Percentiles rank a stretch among this genome's conserved stretches.
Conservation (phyloP, 306 rosid species). For the Malus asiatica region DNA sequence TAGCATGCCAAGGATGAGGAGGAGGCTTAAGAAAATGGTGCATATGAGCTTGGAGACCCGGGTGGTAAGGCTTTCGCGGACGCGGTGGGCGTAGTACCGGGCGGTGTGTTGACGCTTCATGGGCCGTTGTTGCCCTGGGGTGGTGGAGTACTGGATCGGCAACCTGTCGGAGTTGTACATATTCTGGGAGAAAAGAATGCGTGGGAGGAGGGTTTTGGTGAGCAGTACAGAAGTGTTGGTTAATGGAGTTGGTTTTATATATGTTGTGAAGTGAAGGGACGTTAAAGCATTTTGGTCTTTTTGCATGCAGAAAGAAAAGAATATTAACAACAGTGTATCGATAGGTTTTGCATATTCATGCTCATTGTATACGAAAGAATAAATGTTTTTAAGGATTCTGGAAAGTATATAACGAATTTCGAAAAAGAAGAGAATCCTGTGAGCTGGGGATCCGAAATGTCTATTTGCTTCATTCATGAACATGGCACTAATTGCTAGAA, state of each 20-base stretch:
- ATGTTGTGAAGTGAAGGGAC: slow-evolving; percentile 4
- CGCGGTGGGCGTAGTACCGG: slow-evolving; percentile 59
- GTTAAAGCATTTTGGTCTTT: slow-evolving; percentile 29
- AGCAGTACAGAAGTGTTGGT: background rate
- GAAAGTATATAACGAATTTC: slow-evolving; percentile 29
- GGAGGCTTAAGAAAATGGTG: slow-evolving; percentile 50
- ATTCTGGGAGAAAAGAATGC: background rate
- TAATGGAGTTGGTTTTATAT: background rate
- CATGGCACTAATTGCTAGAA: too few relatives aligned
- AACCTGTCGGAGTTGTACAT: slow-evolving; percentile 30
- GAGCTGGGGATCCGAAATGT: background rate
- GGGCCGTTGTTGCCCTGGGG: slow-evolving; percentile 18
- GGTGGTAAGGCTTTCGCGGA: slow-evolving; percentile 71
- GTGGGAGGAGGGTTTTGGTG: slow-evolving; percentile 1
- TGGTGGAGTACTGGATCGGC: slow-evolving; percentile 29
- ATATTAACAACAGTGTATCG: slow-evolving; percentile 23
- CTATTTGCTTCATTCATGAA: background rate
- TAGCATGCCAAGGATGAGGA: slow-evolving; percentile 44
- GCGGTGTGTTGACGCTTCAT: slow-evolving; percentile 52
- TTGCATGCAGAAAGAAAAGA: slow-evolving; percentile 57
- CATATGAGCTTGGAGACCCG: slow-evolving; percentile 61
- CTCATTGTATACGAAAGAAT: background rate
- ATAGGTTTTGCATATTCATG: background rate
- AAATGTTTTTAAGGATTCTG: slow-evolving; percentile 23
- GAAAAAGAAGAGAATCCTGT: background rate